Base-by-base conservation (phyloP, 2,329 filamentous ascomycete species). In the Chrysoporthe cubensis region DNA sequence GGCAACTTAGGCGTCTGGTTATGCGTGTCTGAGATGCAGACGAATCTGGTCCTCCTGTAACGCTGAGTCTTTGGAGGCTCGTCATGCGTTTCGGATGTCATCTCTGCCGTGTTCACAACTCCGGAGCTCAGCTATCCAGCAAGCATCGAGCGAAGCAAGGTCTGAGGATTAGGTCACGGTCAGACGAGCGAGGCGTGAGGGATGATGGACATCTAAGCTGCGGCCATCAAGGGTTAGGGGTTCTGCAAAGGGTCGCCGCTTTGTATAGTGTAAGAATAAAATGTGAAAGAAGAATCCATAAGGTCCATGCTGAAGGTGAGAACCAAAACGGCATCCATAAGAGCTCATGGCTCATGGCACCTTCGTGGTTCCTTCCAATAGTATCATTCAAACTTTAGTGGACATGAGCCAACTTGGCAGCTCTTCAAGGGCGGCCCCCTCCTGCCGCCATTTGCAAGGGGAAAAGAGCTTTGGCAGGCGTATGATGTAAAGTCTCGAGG, bases 1-100 rank as follows among this genome's bases (percentile, higher is more conserved):
- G 91, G 91, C 1, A 93, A 83, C 72, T 87, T 89, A 72, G 86
- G 82, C 2, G 83, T 83, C 71, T 81, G 84, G 75, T 92, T 92
- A 78, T 94, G 91, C 1, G 91, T 94, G 78, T 94, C 91, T 4
- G 91, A 91, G 66, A 94, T 84, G 78, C 90, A 93, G 64, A 94
- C 90, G 67, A 94, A 85, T 69, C 91, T 85, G 6, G 90, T 89
- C 70, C 84, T 80, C 64, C 83, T 78, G 11, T 77, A 76, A 7
- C 67, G 70, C 50, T 46, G 70, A 16, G 34, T 43, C 34, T 50
- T 60, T 16, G 48, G 44, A 6, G 46, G 26, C 62, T 60, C 52
- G 6, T 60, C 48, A 11, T 13, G 7, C 0, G 54, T 16, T 26
- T 50, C 34, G 26, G 62, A 44, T 50, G 65, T 42, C 68, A 68